Conservation (phyloP, 2,329 filamentous ascomycete genomes). For the Pseudogymnoascus sp. region DNA sequence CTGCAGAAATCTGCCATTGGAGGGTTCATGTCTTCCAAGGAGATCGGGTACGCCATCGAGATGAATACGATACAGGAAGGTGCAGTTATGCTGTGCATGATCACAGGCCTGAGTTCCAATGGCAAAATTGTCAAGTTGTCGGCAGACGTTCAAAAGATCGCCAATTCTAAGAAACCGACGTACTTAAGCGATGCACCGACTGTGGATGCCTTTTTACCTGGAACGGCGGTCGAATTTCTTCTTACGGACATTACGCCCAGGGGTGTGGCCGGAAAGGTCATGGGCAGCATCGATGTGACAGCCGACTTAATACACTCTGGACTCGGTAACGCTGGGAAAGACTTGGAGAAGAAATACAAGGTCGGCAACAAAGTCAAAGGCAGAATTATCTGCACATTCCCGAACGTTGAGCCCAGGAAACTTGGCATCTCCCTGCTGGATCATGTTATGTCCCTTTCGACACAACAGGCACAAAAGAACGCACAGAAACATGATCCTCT, state of each 20-base stretch:
- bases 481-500: conserved; percentile 41
- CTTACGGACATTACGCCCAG: conserved; percentile 65
- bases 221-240: conserved; percentile 80
- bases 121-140: conserved; percentile 84
- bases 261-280: conserved; percentile 81
- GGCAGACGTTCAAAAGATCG: conserved; percentile 60
- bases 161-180: conserved; percentile 55
- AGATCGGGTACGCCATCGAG: conserved; percentile 59
- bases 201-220: conserved; percentile 83
- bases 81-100: conserved; percentile 73
- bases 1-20: conserved; percentile 59
- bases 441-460: conserved; percentile 62
- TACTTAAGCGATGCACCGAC: conserved; percentile 70
- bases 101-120: conserved; percentile 65
- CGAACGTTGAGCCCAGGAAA: conserved; percentile 68
- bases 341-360: conserved; percentile 72
- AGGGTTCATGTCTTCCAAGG: conserved; percentile 79
- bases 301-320: conserved; percentile 88
- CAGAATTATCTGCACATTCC: conserved; percentile 81
- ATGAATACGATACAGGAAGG: conserved; percentile 70
- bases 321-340: conserved; percentile 56
- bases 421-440: conserved; percentile 81
- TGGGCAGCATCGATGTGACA: conserved; percentile 85
- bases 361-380: conserved; percentile 77
- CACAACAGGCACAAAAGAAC: conserved; percentile 36